Evolutionary conservation across 371 early-diverging fungal species (phyloP).

Genomic region (Mortierella sp.): DNA sequence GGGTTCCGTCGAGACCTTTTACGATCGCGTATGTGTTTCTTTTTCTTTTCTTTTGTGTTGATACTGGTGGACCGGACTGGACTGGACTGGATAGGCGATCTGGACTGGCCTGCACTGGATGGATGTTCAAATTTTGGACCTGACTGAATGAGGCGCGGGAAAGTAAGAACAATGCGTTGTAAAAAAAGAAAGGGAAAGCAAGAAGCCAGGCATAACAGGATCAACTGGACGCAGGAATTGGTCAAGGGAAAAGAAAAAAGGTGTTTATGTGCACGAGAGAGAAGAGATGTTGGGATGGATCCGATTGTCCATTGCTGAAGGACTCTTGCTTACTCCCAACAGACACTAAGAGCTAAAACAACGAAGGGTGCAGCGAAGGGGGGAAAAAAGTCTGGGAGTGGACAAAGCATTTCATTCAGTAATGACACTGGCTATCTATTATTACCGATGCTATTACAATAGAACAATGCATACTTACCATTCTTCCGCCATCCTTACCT

Average conservation of each 20-base stretch:
- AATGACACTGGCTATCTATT: neutral
- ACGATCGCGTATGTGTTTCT: constrained; percentile 63
- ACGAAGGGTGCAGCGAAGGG: neutral
- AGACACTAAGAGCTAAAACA: neutral
- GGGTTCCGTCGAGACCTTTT: constrained; percentile 84
- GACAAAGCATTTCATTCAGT: neutral
- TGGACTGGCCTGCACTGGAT: neutral
- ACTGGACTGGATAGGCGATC: too few relatives aligned
- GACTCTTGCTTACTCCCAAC: neutral
- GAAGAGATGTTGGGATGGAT: neutral
- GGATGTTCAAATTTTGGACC: neutral
- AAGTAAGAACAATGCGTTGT: neutral
- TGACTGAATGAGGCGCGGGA: neutral
- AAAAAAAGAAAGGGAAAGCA: neutral
- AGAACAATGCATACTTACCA: neutral
- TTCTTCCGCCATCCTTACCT: neutral
- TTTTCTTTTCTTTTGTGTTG: neutral
- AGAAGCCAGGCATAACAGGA: neutral
- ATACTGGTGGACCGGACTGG: neutral
- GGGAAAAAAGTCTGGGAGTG: neutral
- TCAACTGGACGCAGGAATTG: neutral
- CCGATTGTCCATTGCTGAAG: neutral
- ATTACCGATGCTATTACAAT: neutral
- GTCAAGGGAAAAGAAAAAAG: neutral
- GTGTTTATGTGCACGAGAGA: neutral